A percentile compares a stretch with the other conserved stretches of the same genome.
phyloP scores from a whole-genome alignment of 768 basidiomycete species.

The Lyophyllum atratum region DNA sequence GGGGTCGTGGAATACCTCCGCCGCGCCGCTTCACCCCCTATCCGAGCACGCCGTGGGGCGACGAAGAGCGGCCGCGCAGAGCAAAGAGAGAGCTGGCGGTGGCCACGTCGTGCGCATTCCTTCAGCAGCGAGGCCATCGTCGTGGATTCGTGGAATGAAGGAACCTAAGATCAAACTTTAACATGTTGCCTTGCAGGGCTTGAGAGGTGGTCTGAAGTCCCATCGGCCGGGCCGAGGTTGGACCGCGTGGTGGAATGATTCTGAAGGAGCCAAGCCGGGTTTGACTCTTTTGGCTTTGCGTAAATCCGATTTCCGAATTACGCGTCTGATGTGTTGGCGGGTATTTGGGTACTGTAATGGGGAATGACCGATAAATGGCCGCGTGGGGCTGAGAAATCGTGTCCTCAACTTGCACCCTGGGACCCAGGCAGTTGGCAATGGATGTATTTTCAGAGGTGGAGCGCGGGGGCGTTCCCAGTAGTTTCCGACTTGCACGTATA shows the following conservation, averaged over 20 bases:
- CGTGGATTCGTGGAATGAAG: conserved; percentile 14
- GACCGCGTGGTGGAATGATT: not conserved
- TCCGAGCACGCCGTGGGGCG: not conserved
- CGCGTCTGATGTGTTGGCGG: not conserved
- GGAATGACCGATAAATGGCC: too few relatives aligned
- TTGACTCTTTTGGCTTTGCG: too few relatives aligned
- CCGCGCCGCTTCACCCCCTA: not conserved
- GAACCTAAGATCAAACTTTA: not conserved
- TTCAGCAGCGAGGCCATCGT: conserved; percentile 11
- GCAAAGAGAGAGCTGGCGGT: not conserved
- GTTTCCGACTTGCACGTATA: too few relatives aligned
- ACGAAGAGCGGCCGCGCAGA: not conserved
- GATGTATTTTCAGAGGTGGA: too few relatives aligned
- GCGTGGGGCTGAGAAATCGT: too few relatives aligned
- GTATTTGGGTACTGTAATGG: too few relatives aligned
- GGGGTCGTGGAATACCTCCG: not conserved
- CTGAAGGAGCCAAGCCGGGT: not conserved
- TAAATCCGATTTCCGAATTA: not conserved
- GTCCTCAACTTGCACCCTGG: too few relatives aligned
- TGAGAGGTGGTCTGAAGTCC: not conserved
- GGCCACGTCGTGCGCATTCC: not conserved
- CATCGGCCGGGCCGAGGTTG: not conserved
- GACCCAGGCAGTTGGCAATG: too few relatives aligned
- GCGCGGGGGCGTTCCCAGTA: too few relatives aligned
- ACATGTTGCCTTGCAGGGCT: not conserved